Percentiles rank a stretch among this genome's conserved stretches.
Evolutionary conservation across 2,329 filamentous ascomycete genomes (phyloP).

Genomic region (Pestalotiopsis sp.): DNA sequence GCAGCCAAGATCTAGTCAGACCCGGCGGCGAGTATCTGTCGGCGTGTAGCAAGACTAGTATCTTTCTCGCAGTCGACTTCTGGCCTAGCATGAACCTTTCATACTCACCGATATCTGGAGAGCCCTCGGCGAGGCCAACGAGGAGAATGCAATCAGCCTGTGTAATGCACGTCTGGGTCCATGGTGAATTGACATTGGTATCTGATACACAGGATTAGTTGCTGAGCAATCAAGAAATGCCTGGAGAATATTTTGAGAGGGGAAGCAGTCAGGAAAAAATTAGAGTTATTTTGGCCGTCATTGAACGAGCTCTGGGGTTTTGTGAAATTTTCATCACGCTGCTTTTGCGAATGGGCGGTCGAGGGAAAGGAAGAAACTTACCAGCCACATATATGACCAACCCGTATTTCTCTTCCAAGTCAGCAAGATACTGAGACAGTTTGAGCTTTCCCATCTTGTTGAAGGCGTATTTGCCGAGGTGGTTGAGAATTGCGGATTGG

Average conservation of each 20-base stretch:
- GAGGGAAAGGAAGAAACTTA: constrained; percentile 41
- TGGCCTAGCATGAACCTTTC: constrained; percentile 95
- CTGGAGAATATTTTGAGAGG: constrained; percentile 17
- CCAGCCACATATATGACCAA: constrained; percentile 91
- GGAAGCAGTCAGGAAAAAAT: constrained; percentile 64
- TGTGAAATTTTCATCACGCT: constrained; percentile 54
- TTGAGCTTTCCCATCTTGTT: constrained; percentile 97
- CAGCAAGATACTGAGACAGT: constrained; percentile 91
- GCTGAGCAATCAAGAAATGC: neutral
- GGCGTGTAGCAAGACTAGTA: constrained; percentile 84
- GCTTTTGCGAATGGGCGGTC: constrained; percentile 8
- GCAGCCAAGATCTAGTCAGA: constrained; percentile 84
- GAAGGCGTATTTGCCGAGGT: constrained; percentile 94
- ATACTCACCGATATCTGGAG: constrained; percentile 90
- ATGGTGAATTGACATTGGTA: constrained; percentile 94
- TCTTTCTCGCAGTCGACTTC: constrained; percentile 94
- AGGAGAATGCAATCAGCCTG: constrained; percentile 96
- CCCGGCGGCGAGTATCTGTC: constrained; percentile 88
- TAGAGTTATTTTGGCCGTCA: constrained; percentile 65
- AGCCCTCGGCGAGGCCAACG: constrained; percentile 87
- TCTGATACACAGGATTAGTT: constrained; percentile 55
- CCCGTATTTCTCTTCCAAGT: constrained; percentile 95
- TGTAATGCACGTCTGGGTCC: constrained; percentile 97
- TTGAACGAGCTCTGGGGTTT: constrained; percentile 51
- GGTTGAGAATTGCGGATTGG: constrained; percentile 90